Evolutionary conservation across 495 filamentous ascomycete species (phyloP).

Genomic region (Elaphomyces granulatus): DNA sequence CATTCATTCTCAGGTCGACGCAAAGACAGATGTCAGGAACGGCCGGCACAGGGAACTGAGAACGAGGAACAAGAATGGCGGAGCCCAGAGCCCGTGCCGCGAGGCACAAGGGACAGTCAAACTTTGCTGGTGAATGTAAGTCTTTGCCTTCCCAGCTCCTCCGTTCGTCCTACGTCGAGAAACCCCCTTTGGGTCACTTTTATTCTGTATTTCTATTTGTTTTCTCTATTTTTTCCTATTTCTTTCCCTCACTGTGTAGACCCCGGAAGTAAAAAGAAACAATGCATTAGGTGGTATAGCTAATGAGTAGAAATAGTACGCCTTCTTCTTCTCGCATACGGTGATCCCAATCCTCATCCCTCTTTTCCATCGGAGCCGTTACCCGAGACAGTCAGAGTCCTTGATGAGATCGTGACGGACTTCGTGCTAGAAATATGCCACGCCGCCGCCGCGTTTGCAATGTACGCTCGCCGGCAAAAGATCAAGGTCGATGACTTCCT

Average conservation of each 20-base stretch:
- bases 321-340: conserved; percentile 73
- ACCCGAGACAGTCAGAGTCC: conserved; percentile 64
- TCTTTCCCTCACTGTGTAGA: too few species aligned
- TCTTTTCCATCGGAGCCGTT: conserved; percentile 43
- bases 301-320: conserved; percentile 38
- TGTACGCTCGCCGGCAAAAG: conserved; percentile 74
- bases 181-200: not conserved
- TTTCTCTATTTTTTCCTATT: too few species aligned
- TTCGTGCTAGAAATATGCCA: conserved; percentile 82
- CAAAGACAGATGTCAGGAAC: too few species aligned
- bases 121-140: conserved; percentile 70
- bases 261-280: too few species aligned
- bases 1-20: too few species aligned
- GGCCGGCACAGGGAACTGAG: too few species aligned
- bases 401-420: conserved; percentile 91
- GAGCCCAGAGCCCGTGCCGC: conserved; percentile 64
- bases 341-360: conserved; percentile 44
- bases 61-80: conserved; percentile 25
- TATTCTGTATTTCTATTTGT: too few species aligned
- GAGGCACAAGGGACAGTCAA: conserved; percentile 80
- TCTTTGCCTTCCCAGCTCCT: conserved; percentile 8
- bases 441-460: conserved; percentile 66
- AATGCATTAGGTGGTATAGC: not conserved
- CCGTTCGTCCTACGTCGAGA: not conserved
- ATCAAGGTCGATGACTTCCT: conserved; percentile 97